These are phyloP conservation scores for Malassezia vespertilionis DNA, from an alignment of 1,284 basidiomycete species.

Conservation along the genomic window DNA sequence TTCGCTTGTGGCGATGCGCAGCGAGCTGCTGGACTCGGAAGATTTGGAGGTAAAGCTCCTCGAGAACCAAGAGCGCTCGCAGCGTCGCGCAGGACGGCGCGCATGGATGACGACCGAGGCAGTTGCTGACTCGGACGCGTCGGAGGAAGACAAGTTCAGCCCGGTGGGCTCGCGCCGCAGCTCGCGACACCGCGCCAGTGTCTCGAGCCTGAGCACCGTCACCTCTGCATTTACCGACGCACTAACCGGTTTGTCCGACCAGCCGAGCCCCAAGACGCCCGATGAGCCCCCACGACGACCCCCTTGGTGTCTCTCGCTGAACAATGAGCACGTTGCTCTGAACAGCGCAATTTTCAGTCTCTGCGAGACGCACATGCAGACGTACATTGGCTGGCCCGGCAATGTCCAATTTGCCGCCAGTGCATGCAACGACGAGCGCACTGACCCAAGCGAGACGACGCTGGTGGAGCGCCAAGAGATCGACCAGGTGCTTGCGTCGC, in stretches of 20 bases:
- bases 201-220: slow-evolving; percentile 1
- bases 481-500: slow-evolving; percentile 34
- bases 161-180: slow-evolving; percentile 33
- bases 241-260: slow-evolving; percentile 21
- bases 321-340: slow-evolving; percentile 89
- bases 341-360: slow-evolving; percentile 82
- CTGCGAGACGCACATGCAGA: slow-evolving; percentile 69
- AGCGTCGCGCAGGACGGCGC: slow-evolving; percentile 28
- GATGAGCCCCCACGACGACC: slow-evolving; percentile 19
- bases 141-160: slow-evolving; percentile 38
- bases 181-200: slow-evolving; percentile 8
- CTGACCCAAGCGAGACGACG: slow-evolving; percentile 32
- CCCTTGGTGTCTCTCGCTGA: slow-evolving; percentile 65
- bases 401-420: slow-evolving; percentile 55
- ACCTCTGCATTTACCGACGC: neutral
- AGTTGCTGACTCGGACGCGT: slow-evolving; percentile 36
- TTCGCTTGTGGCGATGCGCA: slow-evolving; percentile 20
- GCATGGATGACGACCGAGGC: slow-evolving; percentile 42
- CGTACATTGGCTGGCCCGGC: slow-evolving; percentile 87
- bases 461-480: slow-evolving; percentile 33
- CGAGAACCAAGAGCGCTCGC: slow-evolving; percentile 39
- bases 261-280: slow-evolving; percentile 1
- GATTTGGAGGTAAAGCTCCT: slow-evolving; percentile 35
- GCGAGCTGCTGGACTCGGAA: slow-evolving; percentile 23
- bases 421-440: slow-evolving; percentile 32